Conservation (phyloP, 345 rosid species). For the Brassica nigra region DNA sequence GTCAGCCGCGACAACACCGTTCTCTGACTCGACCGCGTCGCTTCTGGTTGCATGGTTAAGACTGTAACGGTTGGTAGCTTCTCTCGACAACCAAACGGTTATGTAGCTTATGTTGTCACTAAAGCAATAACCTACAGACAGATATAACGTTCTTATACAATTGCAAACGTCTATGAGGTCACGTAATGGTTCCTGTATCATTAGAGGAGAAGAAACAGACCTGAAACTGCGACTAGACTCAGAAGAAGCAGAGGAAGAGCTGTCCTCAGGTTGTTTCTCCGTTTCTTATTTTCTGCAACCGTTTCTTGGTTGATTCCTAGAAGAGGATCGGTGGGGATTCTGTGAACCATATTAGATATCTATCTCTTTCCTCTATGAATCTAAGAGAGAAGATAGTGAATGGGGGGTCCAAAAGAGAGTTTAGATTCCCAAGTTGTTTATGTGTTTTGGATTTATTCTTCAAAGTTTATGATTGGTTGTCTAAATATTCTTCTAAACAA, state of each 20-base stretch:
- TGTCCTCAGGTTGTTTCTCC: background rate
- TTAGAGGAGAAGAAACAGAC: constrained; percentile 11
- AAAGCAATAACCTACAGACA: constrained; percentile 44
- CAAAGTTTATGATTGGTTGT: background rate
- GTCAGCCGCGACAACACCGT: constrained; percentile 93
- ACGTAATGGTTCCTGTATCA: background rate
- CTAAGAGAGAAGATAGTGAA: constrained; percentile 18
- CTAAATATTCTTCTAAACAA: background rate
- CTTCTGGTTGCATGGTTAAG: constrained; percentile 31
- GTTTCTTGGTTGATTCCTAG: constrained; percentile 8
- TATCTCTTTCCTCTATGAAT: constrained; percentile 1
- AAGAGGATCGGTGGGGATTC: constrained; percentile 28
- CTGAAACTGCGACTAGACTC: constrained; percentile 27
- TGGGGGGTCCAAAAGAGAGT: background rate
- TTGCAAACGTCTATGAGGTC: constrained; percentile 1
- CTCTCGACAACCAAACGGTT: constrained; percentile 28
- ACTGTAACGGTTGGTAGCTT: constrained; percentile 25
- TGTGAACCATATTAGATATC: constrained; percentile 20
- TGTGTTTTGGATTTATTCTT: background rate
- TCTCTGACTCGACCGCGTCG: constrained; percentile 62
- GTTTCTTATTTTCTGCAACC: constrained; percentile 14
- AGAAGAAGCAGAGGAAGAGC: constrained; percentile 21
- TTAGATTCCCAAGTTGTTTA: constrained; percentile 1
- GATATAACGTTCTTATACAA: background rate
- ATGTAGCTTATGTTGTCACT: constrained; percentile 43